phyloP scores from a whole-genome alignment of 768 basidiomycete species.

The Pholiota conissans region DNA sequence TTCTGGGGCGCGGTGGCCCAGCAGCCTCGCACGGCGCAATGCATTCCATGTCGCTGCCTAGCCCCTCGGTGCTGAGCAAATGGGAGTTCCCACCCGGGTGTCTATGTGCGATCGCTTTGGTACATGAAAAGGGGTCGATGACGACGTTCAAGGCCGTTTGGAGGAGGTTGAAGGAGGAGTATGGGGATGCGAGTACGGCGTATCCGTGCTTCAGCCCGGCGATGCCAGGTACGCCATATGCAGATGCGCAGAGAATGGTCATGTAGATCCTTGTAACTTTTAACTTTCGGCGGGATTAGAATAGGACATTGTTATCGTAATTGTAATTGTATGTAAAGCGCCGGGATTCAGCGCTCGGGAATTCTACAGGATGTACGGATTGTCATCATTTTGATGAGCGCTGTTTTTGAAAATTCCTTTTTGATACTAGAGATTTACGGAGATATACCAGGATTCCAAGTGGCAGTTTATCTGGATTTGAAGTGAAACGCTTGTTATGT shows the following conservation, averaged over 20 bases:
- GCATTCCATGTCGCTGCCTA: constrained; percentile 19
- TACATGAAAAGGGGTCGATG: constrained; percentile 89
- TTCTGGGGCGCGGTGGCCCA: constrained; percentile 17
- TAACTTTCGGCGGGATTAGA: background rate
- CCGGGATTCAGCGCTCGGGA: background rate
- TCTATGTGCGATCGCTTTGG: constrained; percentile 68
- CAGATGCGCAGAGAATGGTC: constrained; percentile 40
- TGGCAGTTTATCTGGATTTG: too few species aligned
- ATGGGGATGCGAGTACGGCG: constrained; percentile 39
- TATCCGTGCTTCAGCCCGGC: constrained; percentile 41
- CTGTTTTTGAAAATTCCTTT: background rate
- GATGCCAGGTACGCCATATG: constrained; percentile 39
- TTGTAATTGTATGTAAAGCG: too few species aligned
- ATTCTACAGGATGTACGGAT: background rate
- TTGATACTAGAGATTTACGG: background rate
- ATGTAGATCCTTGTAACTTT: background rate
- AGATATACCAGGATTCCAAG: too few species aligned
- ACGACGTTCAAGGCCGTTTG: constrained; percentile 82
- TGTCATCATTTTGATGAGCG: background rate
- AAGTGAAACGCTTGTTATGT: too few species aligned
- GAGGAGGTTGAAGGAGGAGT: constrained; percentile 69
- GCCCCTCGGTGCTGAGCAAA: constrained; percentile 14
- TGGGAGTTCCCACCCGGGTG: constrained; percentile 37
- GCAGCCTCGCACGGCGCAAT: constrained; percentile 16
- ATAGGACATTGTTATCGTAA: too few species aligned